phyloP scores from a whole-genome alignment of 1,284 basidiomycete genomes.

The Anthracocystis walkeri region DNA sequence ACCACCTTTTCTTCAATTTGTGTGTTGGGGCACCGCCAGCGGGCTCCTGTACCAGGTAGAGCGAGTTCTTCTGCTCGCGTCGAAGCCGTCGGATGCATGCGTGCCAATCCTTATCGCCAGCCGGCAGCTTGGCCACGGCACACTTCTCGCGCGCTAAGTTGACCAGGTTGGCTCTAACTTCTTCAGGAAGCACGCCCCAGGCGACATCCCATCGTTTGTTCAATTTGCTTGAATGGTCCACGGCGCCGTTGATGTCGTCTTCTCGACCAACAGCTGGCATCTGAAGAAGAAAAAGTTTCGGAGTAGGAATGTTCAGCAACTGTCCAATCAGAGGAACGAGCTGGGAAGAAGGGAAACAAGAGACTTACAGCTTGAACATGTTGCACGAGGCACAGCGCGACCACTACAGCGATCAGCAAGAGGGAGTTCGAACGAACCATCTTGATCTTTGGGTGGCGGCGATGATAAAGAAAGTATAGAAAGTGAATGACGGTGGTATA shows the following conservation, averaged over 20 bases:
- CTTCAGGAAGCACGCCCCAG: neutral
- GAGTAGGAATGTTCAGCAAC: neutral
- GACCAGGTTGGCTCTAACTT: too few species aligned
- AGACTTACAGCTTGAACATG: constrained; percentile 28
- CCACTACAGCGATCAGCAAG: neutral
- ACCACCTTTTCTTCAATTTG: constrained; percentile 10
- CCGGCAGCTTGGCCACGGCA: too few species aligned
- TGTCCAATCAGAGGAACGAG: neutral
- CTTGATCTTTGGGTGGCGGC: neutral
- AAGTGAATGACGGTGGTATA: too few species aligned
- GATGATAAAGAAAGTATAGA: too few species aligned
- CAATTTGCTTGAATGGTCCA: neutral
- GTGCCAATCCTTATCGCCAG: too few species aligned
- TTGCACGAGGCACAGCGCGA: constrained; percentile 9
- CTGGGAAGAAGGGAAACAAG: too few species aligned
- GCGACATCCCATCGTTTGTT: constrained; percentile 5
- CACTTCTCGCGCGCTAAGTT: too few species aligned
- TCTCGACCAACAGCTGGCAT: constrained; percentile 1
- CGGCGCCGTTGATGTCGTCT: neutral
- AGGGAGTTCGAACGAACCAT: neutral
- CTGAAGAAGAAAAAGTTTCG: neutral
- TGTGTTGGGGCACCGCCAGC: too few species aligned
- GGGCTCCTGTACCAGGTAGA: too few species aligned
- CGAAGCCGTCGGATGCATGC: too few species aligned
- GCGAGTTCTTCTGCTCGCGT: too few species aligned